phyloP scores from a whole-genome alignment of 768 basidiomycete species.

The Termitomyces bulborhizus region DNA sequence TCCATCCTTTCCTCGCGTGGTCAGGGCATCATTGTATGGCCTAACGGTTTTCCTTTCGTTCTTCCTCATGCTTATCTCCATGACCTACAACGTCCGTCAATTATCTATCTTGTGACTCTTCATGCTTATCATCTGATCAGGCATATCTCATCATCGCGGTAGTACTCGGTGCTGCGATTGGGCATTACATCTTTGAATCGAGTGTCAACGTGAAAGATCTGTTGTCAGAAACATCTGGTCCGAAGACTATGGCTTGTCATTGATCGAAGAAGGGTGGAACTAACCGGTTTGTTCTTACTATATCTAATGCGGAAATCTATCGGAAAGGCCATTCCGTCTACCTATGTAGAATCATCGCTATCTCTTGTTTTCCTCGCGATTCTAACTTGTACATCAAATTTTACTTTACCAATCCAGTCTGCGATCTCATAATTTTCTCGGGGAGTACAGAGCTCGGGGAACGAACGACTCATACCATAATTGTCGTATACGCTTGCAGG shows the following conservation, averaged over 20 bases:
- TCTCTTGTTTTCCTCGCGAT: not conserved
- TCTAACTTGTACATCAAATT: not conserved
- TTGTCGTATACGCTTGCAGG: not conserved
- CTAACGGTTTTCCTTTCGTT: constrained; percentile 71
- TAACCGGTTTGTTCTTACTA: not conserved
- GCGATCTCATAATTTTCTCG: no score
- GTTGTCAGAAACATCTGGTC: constrained; percentile 33
- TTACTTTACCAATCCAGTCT: not conserved
- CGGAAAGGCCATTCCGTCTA: no score
- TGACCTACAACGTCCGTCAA: constrained; percentile 88
- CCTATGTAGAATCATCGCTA: not conserved
- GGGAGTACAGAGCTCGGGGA: not conserved
- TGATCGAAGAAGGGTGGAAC: constrained; percentile 23
- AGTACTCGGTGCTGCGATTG: constrained; percentile 74
- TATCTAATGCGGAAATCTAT: not conserved
- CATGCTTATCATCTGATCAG: constrained; percentile 28
- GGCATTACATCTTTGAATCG: constrained; percentile 72
- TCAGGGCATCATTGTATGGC: constrained; percentile 71
- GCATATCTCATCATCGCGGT: constrained; percentile 83
- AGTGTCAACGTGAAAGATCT: constrained; percentile 59
- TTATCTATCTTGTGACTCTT: constrained; percentile 4
- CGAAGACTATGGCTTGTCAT: constrained; percentile 78
- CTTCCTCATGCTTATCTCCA: constrained; percentile 93
- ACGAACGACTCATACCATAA: not conserved
- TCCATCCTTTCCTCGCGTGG: constrained; percentile 40